Evolutionary conservation across 2,329 filamentous ascomycete genomes (phyloP).

Genomic region (Pleoardoris graminearum): DNA sequence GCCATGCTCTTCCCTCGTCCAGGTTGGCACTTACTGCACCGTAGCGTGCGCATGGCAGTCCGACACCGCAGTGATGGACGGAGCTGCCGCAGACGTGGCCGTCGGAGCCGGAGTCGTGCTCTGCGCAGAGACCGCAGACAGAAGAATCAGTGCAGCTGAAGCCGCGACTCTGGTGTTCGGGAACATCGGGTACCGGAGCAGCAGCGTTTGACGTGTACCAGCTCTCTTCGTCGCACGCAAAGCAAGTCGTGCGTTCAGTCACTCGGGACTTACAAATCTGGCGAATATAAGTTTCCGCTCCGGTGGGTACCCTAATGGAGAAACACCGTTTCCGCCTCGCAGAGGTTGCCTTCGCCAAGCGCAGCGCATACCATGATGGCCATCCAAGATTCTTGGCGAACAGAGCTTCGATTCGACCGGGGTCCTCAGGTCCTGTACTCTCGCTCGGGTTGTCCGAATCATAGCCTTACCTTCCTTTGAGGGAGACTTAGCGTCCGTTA

Average conservation of each 20-base stretch:
- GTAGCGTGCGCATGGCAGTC: slow-evolving; percentile 57
- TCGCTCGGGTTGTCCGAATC: not conserved
- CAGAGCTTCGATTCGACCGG: slow-evolving; percentile 11
- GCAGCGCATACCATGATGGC: slow-evolving; percentile 38
- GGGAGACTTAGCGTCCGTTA: slow-evolving; percentile 1
- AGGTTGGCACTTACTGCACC: slow-evolving; percentile 43
- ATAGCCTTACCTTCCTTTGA: not conserved
- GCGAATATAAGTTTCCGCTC: slow-evolving; percentile 1
- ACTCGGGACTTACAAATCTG: no score
- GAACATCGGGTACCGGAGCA: slow-evolving; percentile 2
- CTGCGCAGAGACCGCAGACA: slow-evolving; percentile 20
- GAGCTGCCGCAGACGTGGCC: slow-evolving; percentile 16
- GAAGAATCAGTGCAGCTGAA: slow-evolving; percentile 9
- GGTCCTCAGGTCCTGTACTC: not conserved
- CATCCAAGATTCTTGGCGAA: slow-evolving; percentile 9
- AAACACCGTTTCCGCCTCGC: not conserved
- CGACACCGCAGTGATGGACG: slow-evolving; percentile 53
- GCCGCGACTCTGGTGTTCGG: slow-evolving; percentile 12
- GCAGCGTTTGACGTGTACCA: no score
- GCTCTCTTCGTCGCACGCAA: not conserved
- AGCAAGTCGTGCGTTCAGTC: not conserved
- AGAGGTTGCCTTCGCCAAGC: slow-evolving; percentile 2
- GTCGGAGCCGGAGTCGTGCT: slow-evolving; percentile 15
- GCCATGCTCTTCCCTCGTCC: not conserved
- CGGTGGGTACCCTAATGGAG: not conserved